Base-by-base conservation (phyloP, 2,329 filamentous ascomycete species). In the Colletotrichum orbiculare region DNA sequence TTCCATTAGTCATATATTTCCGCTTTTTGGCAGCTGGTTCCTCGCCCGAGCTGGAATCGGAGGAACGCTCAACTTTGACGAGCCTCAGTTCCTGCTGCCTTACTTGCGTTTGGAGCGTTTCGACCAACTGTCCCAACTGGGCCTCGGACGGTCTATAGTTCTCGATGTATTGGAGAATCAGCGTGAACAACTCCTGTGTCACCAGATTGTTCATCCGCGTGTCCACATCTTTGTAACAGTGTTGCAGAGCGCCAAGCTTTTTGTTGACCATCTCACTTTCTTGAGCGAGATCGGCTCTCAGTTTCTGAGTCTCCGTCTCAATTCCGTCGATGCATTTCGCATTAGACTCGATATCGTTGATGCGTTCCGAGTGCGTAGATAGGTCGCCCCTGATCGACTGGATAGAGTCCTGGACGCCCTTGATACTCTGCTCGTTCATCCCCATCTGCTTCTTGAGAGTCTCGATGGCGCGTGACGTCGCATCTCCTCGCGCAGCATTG, bases 191-290 rank as follows among this genome's bases (percentile, higher is more conserved):
- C 2, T 73, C 69, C 49, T 76, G 79, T 1, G 83, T 82, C 17
- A 71, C 77, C 8, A 89, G 72, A 67, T 84, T 85, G 60, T 80
- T 81, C 64, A 80, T 86, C 65, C 83, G 84, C 0, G 65, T 60
- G 69, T 85, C 80, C 8, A 89, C 68, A 1, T 76, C 71, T 17
- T 69, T 69, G 5, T 84, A 38, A 49, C 79, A 72, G 43, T 77
- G 70, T 13, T 77, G 74, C 6, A 84, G 67, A 5, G 72, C 71
- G 0, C 74, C 67, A 7, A 76, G 55, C 34, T 69, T 73, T 9
- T 69, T 66, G 52, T 66, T 73, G 41, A 71, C 35, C 12, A 9
- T 37, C 10, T 25, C 25, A 25, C 25, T 25, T 25, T 25, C 25
- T 25, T 25, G 25, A n/a, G 15, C 25, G 53, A 7, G 37, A 15